phyloP scores from a whole-genome alignment of 176 grass and related monocot genomes.

The Poa pratensis region DNA sequence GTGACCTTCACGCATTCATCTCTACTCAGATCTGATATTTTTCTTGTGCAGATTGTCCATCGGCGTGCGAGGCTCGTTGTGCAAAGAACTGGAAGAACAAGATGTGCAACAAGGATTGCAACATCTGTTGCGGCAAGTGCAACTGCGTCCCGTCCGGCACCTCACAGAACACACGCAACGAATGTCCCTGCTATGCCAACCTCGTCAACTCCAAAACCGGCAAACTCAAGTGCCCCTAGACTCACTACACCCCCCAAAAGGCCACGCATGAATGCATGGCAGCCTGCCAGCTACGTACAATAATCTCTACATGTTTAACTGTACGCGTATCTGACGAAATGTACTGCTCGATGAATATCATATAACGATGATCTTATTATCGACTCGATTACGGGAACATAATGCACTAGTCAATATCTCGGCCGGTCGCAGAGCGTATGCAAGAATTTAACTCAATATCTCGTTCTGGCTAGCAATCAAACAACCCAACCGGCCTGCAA shows the following conservation, averaged over 20 bases:
- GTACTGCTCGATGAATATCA: background rate
- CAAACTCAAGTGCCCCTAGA: constrained; percentile 50
- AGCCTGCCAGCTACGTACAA: background rate
- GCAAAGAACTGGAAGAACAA: constrained; percentile 65
- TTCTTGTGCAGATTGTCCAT: constrained; percentile 50
- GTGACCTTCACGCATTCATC: too few relatives aligned
- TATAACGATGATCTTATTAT: background rate
- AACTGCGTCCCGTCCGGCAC: constrained; percentile 77
- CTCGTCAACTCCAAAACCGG: constrained; percentile 30
- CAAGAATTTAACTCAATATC: too few relatives aligned
- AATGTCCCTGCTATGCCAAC: constrained; percentile 48
- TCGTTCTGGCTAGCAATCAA: too few relatives aligned
- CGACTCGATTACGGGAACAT: background rate
- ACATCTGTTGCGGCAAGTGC: constrained; percentile 65
- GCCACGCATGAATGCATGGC: background rate
- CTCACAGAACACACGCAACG: constrained; percentile 47
- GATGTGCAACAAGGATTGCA: constrained; percentile 79
- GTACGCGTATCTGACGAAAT: background rate
- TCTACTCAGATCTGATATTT: background rate
- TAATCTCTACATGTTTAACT: background rate
- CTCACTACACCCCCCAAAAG: too few relatives aligned
- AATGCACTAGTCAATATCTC: too few relatives aligned
- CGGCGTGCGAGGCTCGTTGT: constrained; percentile 54
- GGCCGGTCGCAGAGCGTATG: too few relatives aligned
- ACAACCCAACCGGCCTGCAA: too few relatives aligned